Percentiles rank a stretch among this genome's conserved stretches.
Evolutionary conservation across 2,329 filamentous ascomycete species (phyloP).

Genomic region (Graphilbum fragrans): DNA sequence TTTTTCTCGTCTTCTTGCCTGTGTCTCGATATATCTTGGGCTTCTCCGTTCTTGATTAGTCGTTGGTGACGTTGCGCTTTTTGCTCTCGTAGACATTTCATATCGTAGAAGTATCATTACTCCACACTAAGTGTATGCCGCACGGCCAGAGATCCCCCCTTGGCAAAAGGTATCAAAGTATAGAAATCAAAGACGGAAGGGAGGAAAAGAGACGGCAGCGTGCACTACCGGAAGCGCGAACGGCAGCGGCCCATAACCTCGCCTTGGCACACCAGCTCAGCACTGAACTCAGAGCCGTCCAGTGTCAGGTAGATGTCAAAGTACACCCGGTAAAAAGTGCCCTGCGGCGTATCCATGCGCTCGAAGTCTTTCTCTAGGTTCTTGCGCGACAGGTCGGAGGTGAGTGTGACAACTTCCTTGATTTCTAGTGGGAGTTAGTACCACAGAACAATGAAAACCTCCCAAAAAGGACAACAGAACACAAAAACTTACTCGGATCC

Average conservation of each 20-base stretch:
- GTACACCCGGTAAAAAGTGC: constrained; percentile 81
- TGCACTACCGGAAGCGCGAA: constrained; percentile 62
- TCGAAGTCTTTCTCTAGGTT: constrained; percentile 99
- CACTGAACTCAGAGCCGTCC: constrained; percentile 95
- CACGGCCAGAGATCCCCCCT: neutral
- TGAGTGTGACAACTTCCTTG: constrained; percentile 97
- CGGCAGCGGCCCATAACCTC: constrained; percentile 98
- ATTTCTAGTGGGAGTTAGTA: constrained; percentile 51
- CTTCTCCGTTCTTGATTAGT: neutral
- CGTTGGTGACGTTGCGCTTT: neutral
- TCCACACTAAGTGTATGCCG: no score
- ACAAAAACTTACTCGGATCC: constrained; percentile 74
- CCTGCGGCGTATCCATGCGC: constrained; percentile 96
- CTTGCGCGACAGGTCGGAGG: constrained; percentile 91
- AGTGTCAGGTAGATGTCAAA: constrained; percentile 82
- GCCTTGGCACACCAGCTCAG: constrained; percentile 96
- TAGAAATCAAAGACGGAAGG: neutral
- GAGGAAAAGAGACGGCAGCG: neutral
- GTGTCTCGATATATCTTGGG: neutral
- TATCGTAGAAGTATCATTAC: no score
- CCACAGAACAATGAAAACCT: neutral
- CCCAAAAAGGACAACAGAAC: neutral
- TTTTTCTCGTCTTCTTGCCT: neutral
- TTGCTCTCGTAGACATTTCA: neutral
- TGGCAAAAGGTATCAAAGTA: neutral